Evolutionary conservation across 371 early-diverging fungal genomes (phyloP).

Genomic region (Mucor irregularis): DNA sequence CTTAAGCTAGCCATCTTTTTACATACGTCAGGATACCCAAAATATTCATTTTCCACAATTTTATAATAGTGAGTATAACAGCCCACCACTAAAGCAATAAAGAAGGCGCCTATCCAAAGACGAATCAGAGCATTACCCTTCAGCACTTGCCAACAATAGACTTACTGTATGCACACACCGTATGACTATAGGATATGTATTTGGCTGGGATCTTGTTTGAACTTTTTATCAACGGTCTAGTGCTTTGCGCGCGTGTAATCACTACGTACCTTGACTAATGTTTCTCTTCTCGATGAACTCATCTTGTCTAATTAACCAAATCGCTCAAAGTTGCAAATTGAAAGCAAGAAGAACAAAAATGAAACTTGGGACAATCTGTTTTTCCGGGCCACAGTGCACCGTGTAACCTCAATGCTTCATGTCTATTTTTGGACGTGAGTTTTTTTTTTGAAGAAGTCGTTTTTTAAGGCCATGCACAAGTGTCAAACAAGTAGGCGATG

Average conservation of each 20-base stretch:
- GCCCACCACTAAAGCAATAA: slow-evolving; percentile 65
- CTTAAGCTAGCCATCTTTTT: neutral
- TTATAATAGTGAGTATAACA: slow-evolving; percentile 75
- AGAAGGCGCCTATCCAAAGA: slow-evolving; percentile 59
- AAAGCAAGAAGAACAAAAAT: no score
- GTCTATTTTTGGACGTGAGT: no score
- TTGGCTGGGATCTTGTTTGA: slow-evolving; percentile 54
- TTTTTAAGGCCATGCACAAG: no score
- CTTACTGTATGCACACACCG: slow-evolving; percentile 58
- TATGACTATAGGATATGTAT: slow-evolving; percentile 63
- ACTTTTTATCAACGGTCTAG: neutral
- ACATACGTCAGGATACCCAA: slow-evolving; percentile 73
- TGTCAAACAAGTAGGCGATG: no score
- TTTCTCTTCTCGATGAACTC: no score
- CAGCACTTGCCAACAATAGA: neutral
- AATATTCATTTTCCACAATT: slow-evolving; percentile 76
- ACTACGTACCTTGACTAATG: no score
- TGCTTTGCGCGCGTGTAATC: neutral
- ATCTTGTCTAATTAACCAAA: no score
- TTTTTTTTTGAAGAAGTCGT: neutral
- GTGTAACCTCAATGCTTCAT: no score
- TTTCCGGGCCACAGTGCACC: no score
- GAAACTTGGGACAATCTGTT: no score
- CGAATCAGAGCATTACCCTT: neutral
- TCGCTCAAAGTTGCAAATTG: no score